These are phyloP conservation scores for Globisporangium orthogonon DNA, from an alignment of 352 stramenopile genomes.

Conservation along the genomic window DNA sequence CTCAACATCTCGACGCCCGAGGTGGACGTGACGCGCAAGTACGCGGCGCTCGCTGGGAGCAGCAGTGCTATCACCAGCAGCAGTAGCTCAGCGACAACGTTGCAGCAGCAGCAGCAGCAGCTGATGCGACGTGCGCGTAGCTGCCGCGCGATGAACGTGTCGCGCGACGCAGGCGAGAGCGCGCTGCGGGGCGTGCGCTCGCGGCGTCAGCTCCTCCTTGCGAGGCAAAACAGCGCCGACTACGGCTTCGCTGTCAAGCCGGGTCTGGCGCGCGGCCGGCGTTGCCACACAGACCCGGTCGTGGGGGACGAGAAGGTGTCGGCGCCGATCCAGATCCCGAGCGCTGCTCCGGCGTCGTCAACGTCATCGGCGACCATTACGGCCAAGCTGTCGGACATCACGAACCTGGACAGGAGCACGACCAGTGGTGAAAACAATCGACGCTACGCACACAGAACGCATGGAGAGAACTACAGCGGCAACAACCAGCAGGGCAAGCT, in stretches of 20 bases:
- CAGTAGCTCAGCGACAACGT: not conserved
- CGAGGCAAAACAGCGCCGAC: not conserved
- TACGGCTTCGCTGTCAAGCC: constrained; percentile 23
- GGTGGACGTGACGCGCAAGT: constrained; percentile 9
- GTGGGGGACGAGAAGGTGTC: constrained; percentile 31
- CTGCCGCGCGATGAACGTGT: constrained; percentile 5
- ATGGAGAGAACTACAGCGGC: not conserved
- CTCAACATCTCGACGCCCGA: constrained; percentile 68
- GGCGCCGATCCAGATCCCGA: constrained; percentile 62
- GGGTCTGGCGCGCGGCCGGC: constrained; percentile 16
- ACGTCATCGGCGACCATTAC: not conserved
- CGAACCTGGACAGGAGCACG: not conserved
- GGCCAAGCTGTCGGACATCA: constrained; percentile 16
- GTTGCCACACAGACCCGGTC: constrained; percentile 29
- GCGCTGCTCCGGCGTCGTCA: not conserved
- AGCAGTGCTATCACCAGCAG: not conserved
- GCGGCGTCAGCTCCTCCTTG: not conserved
- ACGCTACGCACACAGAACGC: not conserved
- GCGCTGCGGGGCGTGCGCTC: constrained; percentile 2
- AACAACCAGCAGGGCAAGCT: constrained; percentile 19
- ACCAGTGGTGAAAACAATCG: not conserved
- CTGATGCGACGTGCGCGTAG: constrained; percentile 15
- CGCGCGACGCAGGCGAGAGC: constrained; percentile 9
- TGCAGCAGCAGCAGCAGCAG: constrained; percentile 19
- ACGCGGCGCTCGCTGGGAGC: not conserved